Evolutionary conservation across 2,329 filamentous ascomycete species (phyloP), one percentile per base, ranked within the genome.

Genomic region (Cytospora mali): DNA sequence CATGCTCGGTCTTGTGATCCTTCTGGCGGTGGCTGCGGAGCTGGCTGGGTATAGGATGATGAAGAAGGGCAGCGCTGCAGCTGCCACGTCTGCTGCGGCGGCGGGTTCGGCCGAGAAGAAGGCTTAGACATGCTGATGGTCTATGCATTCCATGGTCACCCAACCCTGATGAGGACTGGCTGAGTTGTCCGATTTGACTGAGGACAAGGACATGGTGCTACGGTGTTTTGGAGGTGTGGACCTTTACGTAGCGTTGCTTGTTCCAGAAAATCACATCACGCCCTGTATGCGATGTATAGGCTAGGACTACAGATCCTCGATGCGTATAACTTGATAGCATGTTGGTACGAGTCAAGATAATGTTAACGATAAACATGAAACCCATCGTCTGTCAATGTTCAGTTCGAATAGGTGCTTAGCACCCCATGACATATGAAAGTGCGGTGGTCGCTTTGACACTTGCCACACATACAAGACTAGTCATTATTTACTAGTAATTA

Each of bases 21-120:
- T 65, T 5, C 39, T 65, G 21, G 31, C 33, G 9, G 49, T 60
- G 23, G 63, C 27, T 6, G 63, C 52, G 4, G 63, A 55, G 3
- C 55, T 65, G 7, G 61, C 60, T 16, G 63, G 63, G 0, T 65
- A 63, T 53, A 52, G 63, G 6, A 27, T 65, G 16, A 56, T 62
- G 35, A 62, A 54, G 53, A 61, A 58, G 53, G 62, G 53, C 28
- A 54, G 23, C 49, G 35, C 42, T 31, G 46, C 27, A 11, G 56
- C 23, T 25, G 18, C 25, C 16, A n/a, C 21, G 23, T 27, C 28
- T 11, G 6, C 61, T 10, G 9, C 61, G 16, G 25, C 61, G n/a
- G 9, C 60, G 4, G 33, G 25, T 7, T 52, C 27, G 49, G 55
- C 33, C 31, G 58, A 48, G 52, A 65, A 57, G 61, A 48, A 54